Evolutionary conservation across 345 rosid genomes (phyloP).

Genomic region (Pistacia atlantica): DNA sequence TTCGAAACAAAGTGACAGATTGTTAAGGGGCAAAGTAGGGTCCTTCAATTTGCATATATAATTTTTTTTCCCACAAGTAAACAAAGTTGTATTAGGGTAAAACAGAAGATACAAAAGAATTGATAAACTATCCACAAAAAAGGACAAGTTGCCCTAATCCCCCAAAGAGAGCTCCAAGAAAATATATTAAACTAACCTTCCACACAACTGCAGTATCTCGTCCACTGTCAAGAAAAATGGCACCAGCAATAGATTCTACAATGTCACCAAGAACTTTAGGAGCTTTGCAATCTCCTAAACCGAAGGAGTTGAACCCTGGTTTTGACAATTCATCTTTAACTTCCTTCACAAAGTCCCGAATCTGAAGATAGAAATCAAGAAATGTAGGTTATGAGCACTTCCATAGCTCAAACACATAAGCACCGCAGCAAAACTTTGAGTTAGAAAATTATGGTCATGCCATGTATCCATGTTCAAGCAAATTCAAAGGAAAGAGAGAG

Average conservation of each 20-base stretch:
- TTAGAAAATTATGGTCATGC: background rate
- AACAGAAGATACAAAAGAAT: no score
- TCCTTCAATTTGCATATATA: background rate
- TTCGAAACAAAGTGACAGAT: background rate
- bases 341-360: conserved; percentile 91
- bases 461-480: background rate
- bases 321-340: conserved; percentile 72
- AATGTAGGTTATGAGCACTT: conserved; percentile 20
- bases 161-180: no score
- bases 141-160: no score
- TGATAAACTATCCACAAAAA: no score
- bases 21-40: background rate
- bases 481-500: conserved; percentile 18
- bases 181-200: conserved; percentile 57
- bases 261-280: conserved; percentile 99
- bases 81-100: no score
- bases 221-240: conserved; percentile 88
- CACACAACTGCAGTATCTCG: conserved; percentile 80
- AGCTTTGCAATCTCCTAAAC: conserved; percentile 98
- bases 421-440: background rate
- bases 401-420: background rate
- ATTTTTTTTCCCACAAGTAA: no score
- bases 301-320: conserved; percentile 96
- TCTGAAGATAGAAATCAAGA: conserved; percentile 47
- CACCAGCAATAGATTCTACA: conserved; percentile 95